Evolutionary conservation across 495 filamentous ascomycete species (phyloP).

Genomic region (Neurospora pannonica): DNA sequence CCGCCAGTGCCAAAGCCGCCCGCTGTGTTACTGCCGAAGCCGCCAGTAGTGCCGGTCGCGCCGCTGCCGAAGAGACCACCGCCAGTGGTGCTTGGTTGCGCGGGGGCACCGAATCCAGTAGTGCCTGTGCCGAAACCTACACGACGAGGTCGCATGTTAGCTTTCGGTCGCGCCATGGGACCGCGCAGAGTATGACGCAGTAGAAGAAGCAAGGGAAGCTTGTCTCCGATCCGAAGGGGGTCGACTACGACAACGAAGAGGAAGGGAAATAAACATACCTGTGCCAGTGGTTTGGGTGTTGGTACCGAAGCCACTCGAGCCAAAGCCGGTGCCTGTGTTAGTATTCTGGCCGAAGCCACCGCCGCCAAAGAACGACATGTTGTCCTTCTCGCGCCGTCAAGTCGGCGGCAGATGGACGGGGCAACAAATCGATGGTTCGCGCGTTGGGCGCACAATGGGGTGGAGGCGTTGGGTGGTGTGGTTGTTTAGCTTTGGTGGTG

Average conservation of each 20-base stretch:
- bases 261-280: slow-evolving; percentile 27
- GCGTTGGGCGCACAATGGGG: background rate
- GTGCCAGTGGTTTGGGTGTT: slow-evolving; percentile 36
- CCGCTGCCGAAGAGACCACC: slow-evolving; percentile 38
- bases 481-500: background rate
- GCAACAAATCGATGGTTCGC: background rate
- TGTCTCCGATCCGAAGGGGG: background rate
- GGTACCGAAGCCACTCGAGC: slow-evolving; percentile 42
- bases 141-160: slow-evolving; percentile 1
- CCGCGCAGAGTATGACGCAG: background rate
- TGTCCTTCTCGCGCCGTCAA: slow-evolving; percentile 8
- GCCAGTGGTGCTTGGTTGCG: slow-evolving; percentile 14
- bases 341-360: slow-evolving; percentile 52
- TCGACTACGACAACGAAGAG: background rate
- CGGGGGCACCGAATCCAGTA: background rate
- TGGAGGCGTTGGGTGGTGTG: background rate
- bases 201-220: background rate
- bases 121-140: slow-evolving; percentile 18
- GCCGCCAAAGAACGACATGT: slow-evolving; percentile 42
- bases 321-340: slow-evolving; percentile 48
- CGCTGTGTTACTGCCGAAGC: slow-evolving; percentile 8
- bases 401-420: background rate
- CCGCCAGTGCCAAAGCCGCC: slow-evolving; percentile 13
- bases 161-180: background rate
- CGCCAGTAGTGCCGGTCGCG: slow-evolving; percentile 13